Base-by-base conservation (phyloP, 306 rosid genomes). In the Acmispon strigosus region DNA sequence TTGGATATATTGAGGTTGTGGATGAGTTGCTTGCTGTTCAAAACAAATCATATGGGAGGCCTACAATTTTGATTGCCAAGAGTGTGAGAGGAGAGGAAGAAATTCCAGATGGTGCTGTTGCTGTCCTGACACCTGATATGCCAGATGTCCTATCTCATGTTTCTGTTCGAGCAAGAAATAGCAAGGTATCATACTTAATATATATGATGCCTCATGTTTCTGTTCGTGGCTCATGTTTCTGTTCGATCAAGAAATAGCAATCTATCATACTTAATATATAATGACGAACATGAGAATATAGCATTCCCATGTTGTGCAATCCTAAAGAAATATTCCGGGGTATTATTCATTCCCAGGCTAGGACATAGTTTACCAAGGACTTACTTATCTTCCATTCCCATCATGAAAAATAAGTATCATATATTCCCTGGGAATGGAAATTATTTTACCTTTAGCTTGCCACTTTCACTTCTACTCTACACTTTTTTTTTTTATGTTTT, bases 91-190 rank as follows among this genome's bases (percentile, higher is more conserved):
- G 99, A 63, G 99, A 94, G 83, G 99, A 94, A 82, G 99, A 94
- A 83, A 91, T 94, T 82, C 99, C 99, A 22, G 97, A 91, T 84
- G 99, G 99, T 69, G 69, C 91, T 22, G 99, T 94, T 77, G 99
- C 99, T 80, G 95, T 94, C 79, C 81, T 94, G 76, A 94, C 97
- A 39, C 99, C 97, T 64, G 99, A 94, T 75, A 94, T 94, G 99
- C 99, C 99, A 5, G 99, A 94, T 76, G 96, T 94, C 71, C 82
- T 94, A 60, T 94, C 99, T 74, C 99, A 94, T 85, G 99, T 94
- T 69, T 94, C 99, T 59, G 99, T 94, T n/a, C 87, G 99, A 84
- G 97, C 99, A 66, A 89, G 99, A 91, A 94, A 94, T 76, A 83
- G 96, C 79, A 94, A 86, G 97, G 98, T 86, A 84, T 60, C 62